Evolutionary conservation across 768 basidiomycete species (phyloP).

Genomic region (Bullera alba): DNA sequence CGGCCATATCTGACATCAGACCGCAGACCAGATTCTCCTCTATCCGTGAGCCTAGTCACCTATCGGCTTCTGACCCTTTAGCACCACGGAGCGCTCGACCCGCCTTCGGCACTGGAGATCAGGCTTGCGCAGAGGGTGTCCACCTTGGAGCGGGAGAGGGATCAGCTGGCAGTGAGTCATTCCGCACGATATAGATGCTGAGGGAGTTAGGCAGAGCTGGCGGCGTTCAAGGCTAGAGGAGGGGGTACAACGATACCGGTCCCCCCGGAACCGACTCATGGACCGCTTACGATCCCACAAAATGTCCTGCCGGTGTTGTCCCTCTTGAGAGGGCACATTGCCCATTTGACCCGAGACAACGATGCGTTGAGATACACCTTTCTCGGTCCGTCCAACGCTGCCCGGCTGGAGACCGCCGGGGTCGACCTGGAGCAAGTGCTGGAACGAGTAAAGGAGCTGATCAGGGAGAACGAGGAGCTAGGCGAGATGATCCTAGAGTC

Average conservation of each 20-base stretch:
- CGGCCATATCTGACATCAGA: too few species aligned
- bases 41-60: too few species aligned
- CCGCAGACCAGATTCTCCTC: too few species aligned
- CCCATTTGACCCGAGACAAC: conserved; percentile 30
- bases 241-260: conserved; percentile 1
- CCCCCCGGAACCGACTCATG: not conserved
- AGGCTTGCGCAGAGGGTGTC: not conserved
- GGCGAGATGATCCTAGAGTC: conserved; percentile 34
- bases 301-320: conserved; percentile 21
- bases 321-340: conserved; percentile 24
- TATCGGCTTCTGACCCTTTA: too few species aligned
- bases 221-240: not conserved
- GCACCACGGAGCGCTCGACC: too few species aligned
- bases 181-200: not conserved
- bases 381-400: conserved; percentile 7
- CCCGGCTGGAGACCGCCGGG: conserved; percentile 1
- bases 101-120: not conserved
- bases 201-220: conserved; percentile 2
- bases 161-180: not conserved
- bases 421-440: conserved; percentile 30
- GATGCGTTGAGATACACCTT: conserved; percentile 34
- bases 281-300: conserved; percentile 19
- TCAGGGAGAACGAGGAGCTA: conserved; percentile 36
- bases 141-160: not conserved
- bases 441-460: conserved; percentile 25